Evolutionary conservation across 371 early-diverging fungal species (phyloP), one percentile per base, ranked within the genome.

Genomic region (Zychaea mexicana): DNA sequence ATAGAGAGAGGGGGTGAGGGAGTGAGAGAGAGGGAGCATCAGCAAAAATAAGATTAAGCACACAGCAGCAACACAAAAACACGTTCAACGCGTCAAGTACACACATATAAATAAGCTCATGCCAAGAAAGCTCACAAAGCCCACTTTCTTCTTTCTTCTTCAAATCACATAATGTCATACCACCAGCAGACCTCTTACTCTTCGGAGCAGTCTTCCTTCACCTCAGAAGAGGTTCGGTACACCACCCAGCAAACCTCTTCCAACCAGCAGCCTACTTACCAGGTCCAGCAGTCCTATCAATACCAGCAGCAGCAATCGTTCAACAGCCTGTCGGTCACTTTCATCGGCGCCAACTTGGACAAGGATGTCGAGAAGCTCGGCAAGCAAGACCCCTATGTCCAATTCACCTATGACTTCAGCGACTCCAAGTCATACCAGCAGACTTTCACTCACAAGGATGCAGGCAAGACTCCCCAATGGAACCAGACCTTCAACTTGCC

Each of bases 351-450:
- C 33, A 62, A 79, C 22, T 66, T 84, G 67, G n/a, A n/a, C n/a
- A 49, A 66, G 28, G 69, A 71, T 63, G 80, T 70, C 45, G 81
- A 85, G 66, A 42, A 57, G 10, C 39, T 85, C 47, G 87, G 85
- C 66, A 86, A 85, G 76, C 83, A 86, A 72, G 87, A 86, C 57
- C 84, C 87, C 30, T 86, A 72, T 49, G 52, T 85, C 39, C 87
- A 76, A 67, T 82, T 83, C 69, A 67, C 83, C 17, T 69, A 85
- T 65, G 64, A 82, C 57, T 61, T 72, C 53, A 62, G 63, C 31
- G 69, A 86, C 52, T 64, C 77, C 66, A 73, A 81, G 49, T 63
- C 79, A 12, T 86, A 69, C 76, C 75, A 82, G 60, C 80, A 78
- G 71, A 85, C 87, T 15, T 82, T 76, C 60, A 79, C 79, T 47